These are phyloP conservation scores for Leccinum arenicola DNA, from an alignment of 768 basidiomycete species.

Conservation along the genomic window DNA sequence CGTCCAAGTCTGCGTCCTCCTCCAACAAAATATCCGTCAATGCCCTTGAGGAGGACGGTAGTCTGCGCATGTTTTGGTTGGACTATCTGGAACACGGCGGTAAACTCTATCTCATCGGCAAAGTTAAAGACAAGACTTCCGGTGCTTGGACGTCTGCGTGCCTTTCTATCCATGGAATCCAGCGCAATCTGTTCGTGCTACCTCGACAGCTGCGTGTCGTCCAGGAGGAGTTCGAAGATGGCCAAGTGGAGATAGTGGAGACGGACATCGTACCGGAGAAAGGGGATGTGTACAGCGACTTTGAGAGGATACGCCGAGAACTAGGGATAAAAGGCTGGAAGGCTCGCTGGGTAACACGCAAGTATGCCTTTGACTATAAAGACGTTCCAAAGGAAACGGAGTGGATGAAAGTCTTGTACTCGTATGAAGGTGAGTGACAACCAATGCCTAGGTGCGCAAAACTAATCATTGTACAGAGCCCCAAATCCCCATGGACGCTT, in stretches of 20 bases:
- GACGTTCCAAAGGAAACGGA: constrained; percentile 79
- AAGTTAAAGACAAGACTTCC: constrained; percentile 76
- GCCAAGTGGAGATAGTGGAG: constrained; percentile 44
- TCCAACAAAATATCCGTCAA: constrained; percentile 43
- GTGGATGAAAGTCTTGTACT: constrained; percentile 94
- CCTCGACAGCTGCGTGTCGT: constrained; percentile 66
- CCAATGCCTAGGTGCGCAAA: background rate
- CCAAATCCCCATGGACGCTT: constrained; percentile 65
- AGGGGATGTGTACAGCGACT: constrained; percentile 77
- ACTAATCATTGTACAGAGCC: constrained; percentile 17
- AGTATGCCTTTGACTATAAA: constrained; percentile 81
- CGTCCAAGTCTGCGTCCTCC: constrained; percentile 32
- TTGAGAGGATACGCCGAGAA: constrained; percentile 73
- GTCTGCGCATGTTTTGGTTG: constrained; percentile 91
- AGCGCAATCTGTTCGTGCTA: constrained; percentile 89
- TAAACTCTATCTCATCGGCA: constrained; percentile 85
- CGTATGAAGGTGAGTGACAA: constrained; percentile 67
- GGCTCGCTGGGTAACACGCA: constrained; percentile 81
- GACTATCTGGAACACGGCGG: constrained; percentile 90
- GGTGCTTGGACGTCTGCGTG: constrained; percentile 78
- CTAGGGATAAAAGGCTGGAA: constrained; percentile 74
- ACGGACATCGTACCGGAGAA: constrained; percentile 73
- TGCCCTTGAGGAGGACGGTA: constrained; percentile 81
- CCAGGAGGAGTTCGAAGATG: constrained; percentile 25
- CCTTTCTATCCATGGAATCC: constrained; percentile 77